A percentile compares a stretch with the other conserved stretches of the same genome.
Evolutionary conservation across 2,329 filamentous ascomycete species (phyloP).

Genomic region (Teratosphaeriaceae sp.): DNA sequence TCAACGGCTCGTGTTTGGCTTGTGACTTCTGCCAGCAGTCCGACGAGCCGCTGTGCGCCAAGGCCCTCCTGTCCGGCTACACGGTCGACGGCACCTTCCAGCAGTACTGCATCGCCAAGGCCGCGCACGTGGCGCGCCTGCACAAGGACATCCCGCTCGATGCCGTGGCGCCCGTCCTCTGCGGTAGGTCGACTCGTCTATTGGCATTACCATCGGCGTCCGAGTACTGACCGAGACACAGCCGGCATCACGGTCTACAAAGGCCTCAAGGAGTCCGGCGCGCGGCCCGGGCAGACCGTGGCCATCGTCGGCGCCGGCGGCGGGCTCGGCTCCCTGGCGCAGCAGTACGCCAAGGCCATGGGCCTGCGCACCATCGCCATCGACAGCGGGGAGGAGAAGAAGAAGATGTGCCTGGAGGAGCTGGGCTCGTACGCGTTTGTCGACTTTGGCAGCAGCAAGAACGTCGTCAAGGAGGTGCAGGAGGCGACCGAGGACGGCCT

Average conservation of each 20-base stretch:
- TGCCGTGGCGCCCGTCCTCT: constrained; percentile 67
- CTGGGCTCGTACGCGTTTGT: constrained; percentile 69
- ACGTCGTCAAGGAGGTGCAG: constrained; percentile 80
- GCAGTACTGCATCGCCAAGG: constrained; percentile 84
- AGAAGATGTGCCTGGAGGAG: constrained; percentile 54
- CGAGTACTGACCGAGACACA: background rate
- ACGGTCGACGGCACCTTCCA: constrained; percentile 92
- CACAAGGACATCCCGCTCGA: constrained; percentile 71
- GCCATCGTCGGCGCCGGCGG: constrained; percentile 84
- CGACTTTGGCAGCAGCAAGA: constrained; percentile 70
- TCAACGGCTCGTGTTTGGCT: constrained; percentile 77
- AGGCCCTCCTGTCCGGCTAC: constrained; percentile 76
- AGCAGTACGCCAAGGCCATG: constrained; percentile 90
- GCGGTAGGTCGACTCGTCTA: constrained; percentile 6
- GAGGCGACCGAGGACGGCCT: constrained; percentile 70
- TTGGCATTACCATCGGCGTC: background rate
- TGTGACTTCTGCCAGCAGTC: constrained; percentile 75
- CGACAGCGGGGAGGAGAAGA: constrained; percentile 78
- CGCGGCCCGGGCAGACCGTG: constrained; percentile 66
- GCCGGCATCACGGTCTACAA: constrained; percentile 80
- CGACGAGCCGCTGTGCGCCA: constrained; percentile 79
- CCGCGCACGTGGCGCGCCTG: constrained; percentile 74
- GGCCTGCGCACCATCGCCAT: constrained; percentile 74
- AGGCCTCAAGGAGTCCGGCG: constrained; percentile 78
- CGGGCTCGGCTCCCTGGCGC: constrained; percentile 70